Conservation (phyloP, 305 asterid species). For the Fraxinus greggii region DNA sequence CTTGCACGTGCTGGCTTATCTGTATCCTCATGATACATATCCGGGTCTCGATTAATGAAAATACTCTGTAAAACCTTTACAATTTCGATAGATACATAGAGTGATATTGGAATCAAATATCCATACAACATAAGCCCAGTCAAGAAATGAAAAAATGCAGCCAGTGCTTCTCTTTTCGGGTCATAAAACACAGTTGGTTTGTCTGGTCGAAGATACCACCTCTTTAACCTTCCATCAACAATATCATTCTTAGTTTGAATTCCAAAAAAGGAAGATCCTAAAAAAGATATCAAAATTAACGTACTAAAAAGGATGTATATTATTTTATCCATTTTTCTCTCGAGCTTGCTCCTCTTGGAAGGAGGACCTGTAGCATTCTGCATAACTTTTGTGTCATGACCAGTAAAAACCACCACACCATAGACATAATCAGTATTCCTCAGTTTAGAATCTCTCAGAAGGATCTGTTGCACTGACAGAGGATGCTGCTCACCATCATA, state of each 20-base stretch:
- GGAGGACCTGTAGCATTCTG: slow-evolving; percentile 91
- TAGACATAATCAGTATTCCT: slow-evolving; percentile 68
- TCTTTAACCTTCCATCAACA: slow-evolving; percentile 42
- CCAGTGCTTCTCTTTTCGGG: slow-evolving; percentile 51
- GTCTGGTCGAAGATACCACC: slow-evolving; percentile 96
- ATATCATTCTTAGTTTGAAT: slow-evolving; percentile 56
- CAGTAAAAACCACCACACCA: slow-evolving; percentile 83
- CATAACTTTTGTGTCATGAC: slow-evolving; percentile 95
- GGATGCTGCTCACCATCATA: slow-evolving; percentile 52
- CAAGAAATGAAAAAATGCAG: slow-evolving; percentile 80
- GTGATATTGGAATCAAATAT: slow-evolving; percentile 84
- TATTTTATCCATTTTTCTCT: slow-evolving; percentile 86
- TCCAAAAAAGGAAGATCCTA: slow-evolving; percentile 89
- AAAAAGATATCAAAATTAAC: slow-evolving; percentile 58
- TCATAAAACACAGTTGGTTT: slow-evolving; percentile 47
- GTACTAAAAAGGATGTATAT: slow-evolving; percentile 73
- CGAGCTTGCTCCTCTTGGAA: slow-evolving; percentile 93
- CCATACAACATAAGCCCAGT: slow-evolving; percentile 94
- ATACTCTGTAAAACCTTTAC: slow-evolving; percentile 83
- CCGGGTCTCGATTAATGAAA: slow-evolving; percentile 76
- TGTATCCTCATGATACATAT: slow-evolving; percentile 77
- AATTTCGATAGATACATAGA: slow-evolving; percentile 86
- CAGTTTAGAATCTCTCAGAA: slow-evolving; percentile 80
- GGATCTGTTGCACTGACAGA: slow-evolving; percentile 75
- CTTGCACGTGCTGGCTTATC: slow-evolving; percentile 88